Evolutionary conservation across 257 asterid genomes (phyloP), one percentile per base, ranked within the genome.

Genomic region (Hygrophila difformis): DNA sequence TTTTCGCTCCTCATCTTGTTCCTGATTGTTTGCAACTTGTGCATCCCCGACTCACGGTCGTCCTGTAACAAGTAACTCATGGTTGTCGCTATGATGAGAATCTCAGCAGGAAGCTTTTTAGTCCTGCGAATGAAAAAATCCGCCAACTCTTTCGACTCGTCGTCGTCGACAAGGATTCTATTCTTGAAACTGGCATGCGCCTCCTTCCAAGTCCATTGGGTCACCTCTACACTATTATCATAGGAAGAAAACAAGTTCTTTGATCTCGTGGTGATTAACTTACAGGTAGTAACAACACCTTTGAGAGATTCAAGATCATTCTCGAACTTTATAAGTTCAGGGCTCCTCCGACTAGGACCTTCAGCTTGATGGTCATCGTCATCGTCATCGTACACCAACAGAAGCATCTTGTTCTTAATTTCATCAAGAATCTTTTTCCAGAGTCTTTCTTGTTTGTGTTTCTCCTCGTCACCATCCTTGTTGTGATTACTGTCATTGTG

Each of bases 71-170:
- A 17, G 6, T 29, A 22, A 16, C 45, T 36, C 67, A 65, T 28
- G 12, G 55, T 47, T 55, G 50, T 59, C 50, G 47, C 43, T 37
- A 59, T 59, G 38, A 60, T 6, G 24, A 65, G 66, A 29, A 59
- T 11, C 42, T 59, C 56, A 39, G 56, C 6, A 4, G 72, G 67
- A 19, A 59, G 59, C 12, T 41, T 50, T 22, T 7, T 7, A 29
- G 56, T 59, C 60, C 39, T 22, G 15, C 18, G 1, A 34, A 65
- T 54, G 39, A 59, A 60, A 12, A 41, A 53, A 12, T 34, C 24
- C 16, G 47, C 63, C 13, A 65, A 49, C 0, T 59, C 41, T 26
- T 35, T 1, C 1, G 20, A 6, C 21, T 51, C 20, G 0, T 37
- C 33, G 6, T 0, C 1, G 3, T 47, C 17, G 6, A 1, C 13